A percentile compares a stretch with the other conserved stretches of the same genome.
These are phyloP conservation scores for Melaleuca quinquenervia DNA, from an alignment of 345 rosid species.

Conservation along the genomic window DNA sequence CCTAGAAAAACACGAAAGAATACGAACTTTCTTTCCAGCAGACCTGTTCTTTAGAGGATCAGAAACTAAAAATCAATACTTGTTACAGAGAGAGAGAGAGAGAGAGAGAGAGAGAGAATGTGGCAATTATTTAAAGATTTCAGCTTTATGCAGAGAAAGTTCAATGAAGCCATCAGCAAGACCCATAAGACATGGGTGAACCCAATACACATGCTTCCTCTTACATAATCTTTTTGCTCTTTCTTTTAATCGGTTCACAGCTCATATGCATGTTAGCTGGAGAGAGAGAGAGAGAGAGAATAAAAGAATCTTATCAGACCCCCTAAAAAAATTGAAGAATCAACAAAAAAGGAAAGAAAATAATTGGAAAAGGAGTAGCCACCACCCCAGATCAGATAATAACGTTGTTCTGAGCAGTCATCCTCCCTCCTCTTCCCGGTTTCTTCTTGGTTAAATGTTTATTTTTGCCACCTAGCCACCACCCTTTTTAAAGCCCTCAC, in stretches of 20 bases:
- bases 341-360: neutral
- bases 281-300: slow-evolving; percentile 9
- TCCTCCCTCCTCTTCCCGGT: slow-evolving; percentile 3
- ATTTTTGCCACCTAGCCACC: slow-evolving; percentile 5
- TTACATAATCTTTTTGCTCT: neutral
- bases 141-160: neutral
- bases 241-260: slow-evolving; percentile 9
- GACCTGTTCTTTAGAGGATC: neutral
- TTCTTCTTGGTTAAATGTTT: neutral
- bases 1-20: neutral
- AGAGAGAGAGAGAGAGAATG: neutral
- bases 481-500: slow-evolving; percentile 19
- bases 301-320: slow-evolving; percentile 38
- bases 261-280: slow-evolving; percentile 12
- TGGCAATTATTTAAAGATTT: neutral
- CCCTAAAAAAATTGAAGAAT: slow-evolving; percentile 1
- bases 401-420: slow-evolving; percentile 43
- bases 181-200: neutral
- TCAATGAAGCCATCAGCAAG: neutral
- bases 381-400: slow-evolving; percentile 32
- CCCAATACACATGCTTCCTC: neutral
- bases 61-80: neutral
- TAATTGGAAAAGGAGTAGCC: slow-evolving; percentile 14
- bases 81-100: neutral
- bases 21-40: neutral